Evolutionary conservation across 345 rosid genomes (phyloP), one percentile per base, ranked within the genome.

Genomic region (Anastatica hierochuntica): DNA sequence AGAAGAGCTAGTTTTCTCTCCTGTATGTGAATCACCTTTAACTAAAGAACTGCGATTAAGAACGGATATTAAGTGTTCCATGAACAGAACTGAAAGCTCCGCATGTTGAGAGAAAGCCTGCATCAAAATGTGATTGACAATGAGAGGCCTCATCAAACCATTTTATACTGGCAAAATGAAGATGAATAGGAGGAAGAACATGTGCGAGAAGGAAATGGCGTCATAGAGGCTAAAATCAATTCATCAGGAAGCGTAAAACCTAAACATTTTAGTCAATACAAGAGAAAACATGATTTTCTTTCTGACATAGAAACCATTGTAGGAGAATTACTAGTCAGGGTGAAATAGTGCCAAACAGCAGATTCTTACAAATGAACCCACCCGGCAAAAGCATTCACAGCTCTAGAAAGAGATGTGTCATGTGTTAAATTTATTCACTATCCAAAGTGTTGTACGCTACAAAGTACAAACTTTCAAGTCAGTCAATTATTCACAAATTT

Each of bases 31-130:
- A 64, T 77, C 83, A 72, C 62, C 71, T 72, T 77, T 82, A 18
- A 55, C 53, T 34, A 67, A 58, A 63, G 80, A 77, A 67, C 63
- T 73, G 73, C 75, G 76, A 68, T 87, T 77, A 60, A 90, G 84
- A 50, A 74, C 72, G 17, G 79, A 77, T 66, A 87, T 80, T 46
- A 86, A 65, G 68, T 90, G 95, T 68, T 79, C 96, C 76, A 90
- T 77, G 63, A 90, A 90, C 56, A 56, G 64, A 71, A 72, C 57
- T 14, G 98, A 84, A 41, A 90, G 95, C 44, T 70, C 76, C 0
- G 70, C 44, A 67, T 90, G 94, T 68, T 87, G 96, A 37, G 98
- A 80, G 67, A 90, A 90, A 56, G 77, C 92, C 96, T 90, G 59
- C 27, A 63, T 53, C 19, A 55, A 58, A 58, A 20, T 33, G 53